Evolutionary conservation across 768 basidiomycete species (phyloP), one percentile per base, ranked within the genome.

Genomic region (Antrodiella citrinella): DNA sequence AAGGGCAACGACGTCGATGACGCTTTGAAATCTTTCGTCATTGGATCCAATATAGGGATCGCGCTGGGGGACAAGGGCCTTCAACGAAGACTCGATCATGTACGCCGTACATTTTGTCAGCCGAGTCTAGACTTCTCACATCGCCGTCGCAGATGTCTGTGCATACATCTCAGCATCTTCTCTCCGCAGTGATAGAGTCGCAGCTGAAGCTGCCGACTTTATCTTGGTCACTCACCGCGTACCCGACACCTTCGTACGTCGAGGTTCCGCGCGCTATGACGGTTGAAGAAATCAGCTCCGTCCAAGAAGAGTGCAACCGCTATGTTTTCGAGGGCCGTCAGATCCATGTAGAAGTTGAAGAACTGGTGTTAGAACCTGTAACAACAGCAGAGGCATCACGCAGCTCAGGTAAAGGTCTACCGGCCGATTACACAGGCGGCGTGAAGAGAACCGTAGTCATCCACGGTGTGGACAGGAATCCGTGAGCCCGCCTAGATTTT

Each of bases 141-240:
- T n/a, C n/a, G n/a, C n/a, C n/a, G n/a, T n/a, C 41, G 7, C 56
- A 88, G 84, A 87, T 87, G 84, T 77, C 81, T 13, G 80, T 88
- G 77, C 89, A 92, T 64, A 90, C 88, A 1, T 84, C 84, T 0
- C 90, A 91, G 59, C 90, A 91, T 54, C 72, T 90, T 41, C 75
- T 91, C 20, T 90, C 88, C 12, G 86, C 88, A 0, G 71, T 90
- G n/a, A 71, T 91, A 3, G 86, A 91, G 59, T 71, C 73, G 20
- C 69, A 67, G 3, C 70, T 87, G 35, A 65, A 76, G 25, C 70
- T 90, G 22, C 79, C 80, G 4, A 91, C 90, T 2, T 73, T 90
- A 19, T 84, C 84, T 1, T 91, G 90, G 89, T 85, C 86, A n/a
- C 70, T 91, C 50, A 82, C 84, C 0, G 67, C 71, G 15, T 78